These are phyloP conservation scores for Poa annua DNA, from an alignment of 176 grass and related monocot species.

Conservation along the genomic window DNA sequence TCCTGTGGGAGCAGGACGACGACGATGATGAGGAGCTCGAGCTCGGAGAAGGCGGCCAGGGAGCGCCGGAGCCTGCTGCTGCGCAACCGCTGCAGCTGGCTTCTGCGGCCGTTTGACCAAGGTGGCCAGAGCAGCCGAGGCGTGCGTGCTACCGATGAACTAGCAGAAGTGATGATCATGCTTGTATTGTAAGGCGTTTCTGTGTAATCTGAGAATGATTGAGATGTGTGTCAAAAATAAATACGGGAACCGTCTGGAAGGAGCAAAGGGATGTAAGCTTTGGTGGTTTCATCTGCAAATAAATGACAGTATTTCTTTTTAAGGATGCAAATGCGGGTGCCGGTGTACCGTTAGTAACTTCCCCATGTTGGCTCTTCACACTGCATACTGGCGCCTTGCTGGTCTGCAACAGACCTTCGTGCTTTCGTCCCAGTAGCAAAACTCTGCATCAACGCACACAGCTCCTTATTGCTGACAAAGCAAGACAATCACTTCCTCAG, in stretches of 20 bases:
- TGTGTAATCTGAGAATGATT: neutral
- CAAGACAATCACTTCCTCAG: neutral
- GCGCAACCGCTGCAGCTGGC: slow-evolving; percentile 10
- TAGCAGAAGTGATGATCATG: too few relatives aligned
- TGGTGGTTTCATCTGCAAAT: neutral
- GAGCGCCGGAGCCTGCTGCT: neutral
- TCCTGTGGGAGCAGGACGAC: slow-evolving; percentile 65
- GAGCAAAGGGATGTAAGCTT: neutral
- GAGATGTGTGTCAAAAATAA: neutral
- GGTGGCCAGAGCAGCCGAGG: neutral
- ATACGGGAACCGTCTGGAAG: neutral
- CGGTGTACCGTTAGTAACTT: too few relatives aligned
- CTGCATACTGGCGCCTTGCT: neutral
- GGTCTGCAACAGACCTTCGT: neutral
- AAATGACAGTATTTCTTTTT: neutral
- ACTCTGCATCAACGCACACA: neutral
- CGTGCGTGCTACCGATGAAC: neutral
- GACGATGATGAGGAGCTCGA: slow-evolving; percentile 47
- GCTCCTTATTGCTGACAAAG: neutral
- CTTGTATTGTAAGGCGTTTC: neutral
- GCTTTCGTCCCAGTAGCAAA: neutral
- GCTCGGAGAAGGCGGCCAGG: slow-evolving; percentile 19
- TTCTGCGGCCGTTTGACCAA: slow-evolving; percentile 31
- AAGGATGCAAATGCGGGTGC: neutral
- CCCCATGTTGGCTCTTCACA: too few relatives aligned